Evolutionary conservation across 2,329 filamentous ascomycete genomes (phyloP), one percentile per base, ranked within the genome.

Genomic region (Epichloe glyceriae): DNA sequence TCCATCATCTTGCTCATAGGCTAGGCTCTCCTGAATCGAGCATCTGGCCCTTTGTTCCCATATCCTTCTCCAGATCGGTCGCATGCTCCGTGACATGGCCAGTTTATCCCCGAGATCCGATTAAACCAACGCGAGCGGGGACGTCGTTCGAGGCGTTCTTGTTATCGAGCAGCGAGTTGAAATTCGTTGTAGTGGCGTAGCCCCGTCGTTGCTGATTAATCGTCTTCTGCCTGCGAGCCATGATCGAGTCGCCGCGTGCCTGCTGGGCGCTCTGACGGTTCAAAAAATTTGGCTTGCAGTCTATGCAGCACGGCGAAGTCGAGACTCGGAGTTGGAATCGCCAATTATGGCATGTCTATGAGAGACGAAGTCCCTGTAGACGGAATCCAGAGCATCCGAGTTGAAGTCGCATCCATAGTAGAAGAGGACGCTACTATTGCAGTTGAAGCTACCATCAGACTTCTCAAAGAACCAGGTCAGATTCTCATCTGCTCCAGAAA

Each of bases 391-490:
- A 19, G 59, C 59, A 65, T 88, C 82, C 34, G 26, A 30, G 26
- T 84, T 82, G 50, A 82, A 83, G 57, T 93, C 86, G 52, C 93
- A 81, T 49, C 90, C 90, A 67, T 94, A 95, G 86, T 91, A 97
- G 75, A 97, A 97, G 62, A 97, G 83, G 39, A 96, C 88, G 62
- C 90, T 88, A 52, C 88, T 88, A 58, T 88, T 82, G 51, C 83
- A 82, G 55, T 85, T 88, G 60, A 96, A 79, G 68, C 88, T 95
- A 51, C 93, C 91, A 59, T 96, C 89, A 10, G 91, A 86, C 76
- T 95, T 95, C 69, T 95, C 90, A 59, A 95, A 94, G 75, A 97
- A 96, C 93, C 91, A 97, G 11, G 88, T 90, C 60, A 97, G 74
- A 67, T 97, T 96, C 76, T 97, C 91, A 61, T 97, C 90, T 58